Evolutionary conservation across 257 asterid genomes (phyloP), one percentile per base, ranked within the genome.

Genomic region (Solanum medicagineum): DNA sequence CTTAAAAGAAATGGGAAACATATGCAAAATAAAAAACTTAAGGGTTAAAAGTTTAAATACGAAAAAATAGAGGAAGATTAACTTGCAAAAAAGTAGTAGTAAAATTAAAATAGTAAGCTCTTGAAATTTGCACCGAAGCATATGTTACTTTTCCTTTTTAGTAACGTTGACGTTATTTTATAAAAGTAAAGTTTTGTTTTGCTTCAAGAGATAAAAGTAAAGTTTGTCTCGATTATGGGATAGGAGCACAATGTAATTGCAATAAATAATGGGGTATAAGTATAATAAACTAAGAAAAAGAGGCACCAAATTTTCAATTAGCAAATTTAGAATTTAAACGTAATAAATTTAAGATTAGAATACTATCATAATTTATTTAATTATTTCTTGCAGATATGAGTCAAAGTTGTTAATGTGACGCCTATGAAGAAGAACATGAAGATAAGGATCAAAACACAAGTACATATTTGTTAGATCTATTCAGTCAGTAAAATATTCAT

Each of bases 111-210:
- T 11, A 77, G 26, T 51, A 49, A 49, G 47, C 83, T 77, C 84
- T 87, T 80, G 91, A 87, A 75, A 87, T 84, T 51, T 74, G 93
- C 86, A 91, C 87, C 89, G 26, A 91, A 84, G 89, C 83, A 88
- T 79, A 84, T 71, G 24, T 77, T 51, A 77, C 83, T 51, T 77
- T 51, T 24, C 47, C 47, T 51, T 77, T 32, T 77, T 16, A 51
- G 83, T 51, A 26, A 51, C 24, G 47, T 51, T 77, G 63, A 77
- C 83, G 83, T 77, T 77, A 26, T 77, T 77, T 36, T 36, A 40
- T 40, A 40, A 69, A 69, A 40, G 24, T 17, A 69, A 40, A 17
- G 16, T 20, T 2, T n/a, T 24, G 10, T 63, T 63, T 63, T 22
- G 70, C 19, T 63, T 24, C 75, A 16, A 7, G n/a, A 75, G 24